Conservation (phyloP, 208 protist species). For the Crithidia thermophila region DNA sequence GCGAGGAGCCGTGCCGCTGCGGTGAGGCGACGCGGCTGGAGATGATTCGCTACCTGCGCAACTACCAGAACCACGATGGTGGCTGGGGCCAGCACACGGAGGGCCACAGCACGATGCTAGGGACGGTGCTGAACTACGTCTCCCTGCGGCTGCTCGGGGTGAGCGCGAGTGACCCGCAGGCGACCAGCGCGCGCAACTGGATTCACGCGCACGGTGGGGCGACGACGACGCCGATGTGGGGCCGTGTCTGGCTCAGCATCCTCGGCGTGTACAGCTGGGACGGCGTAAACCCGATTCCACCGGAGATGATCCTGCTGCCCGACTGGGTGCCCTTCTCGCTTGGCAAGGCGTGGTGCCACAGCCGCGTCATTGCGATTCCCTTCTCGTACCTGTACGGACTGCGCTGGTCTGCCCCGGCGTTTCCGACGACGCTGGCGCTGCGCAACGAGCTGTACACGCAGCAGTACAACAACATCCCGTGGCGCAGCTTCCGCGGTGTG, state of each 20-base stretch:
- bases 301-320: slow-evolving; percentile 95
- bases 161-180: slow-evolving; percentile 57
- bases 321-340: slow-evolving; percentile 92
- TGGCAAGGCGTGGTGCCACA: slow-evolving; percentile 96
- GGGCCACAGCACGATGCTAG: slow-evolving; percentile 96
- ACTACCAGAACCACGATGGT: slow-evolving; percentile 95
- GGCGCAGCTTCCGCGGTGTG: slow-evolving; percentile 69
- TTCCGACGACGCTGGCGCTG: slow-evolving; percentile 71
- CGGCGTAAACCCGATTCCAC: slow-evolving; percentile 93
- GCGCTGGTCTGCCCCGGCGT: slow-evolving; percentile 55
- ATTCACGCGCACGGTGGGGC: slow-evolving; percentile 85
- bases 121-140: slow-evolving; percentile 96
- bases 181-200: slow-evolving; percentile 71
- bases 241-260: slow-evolving; percentile 96
- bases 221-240: slow-evolving; percentile 95
- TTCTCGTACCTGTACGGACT: slow-evolving; percentile 97
- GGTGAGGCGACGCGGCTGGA: slow-evolving; percentile 71
- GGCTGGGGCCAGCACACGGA: slow-evolving; percentile 98
- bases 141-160: slow-evolving; percentile 95
- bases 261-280: slow-evolving; percentile 94
- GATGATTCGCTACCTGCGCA: slow-evolving; percentile 95
- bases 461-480: slow-evolving; percentile 85
- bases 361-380: slow-evolving; percentile 96
- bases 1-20: slow-evolving; percentile 49
- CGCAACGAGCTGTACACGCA: slow-evolving; percentile 91